Base-by-base conservation (phyloP, 306 rosid genomes). In the Sesbania bispinosa region DNA sequence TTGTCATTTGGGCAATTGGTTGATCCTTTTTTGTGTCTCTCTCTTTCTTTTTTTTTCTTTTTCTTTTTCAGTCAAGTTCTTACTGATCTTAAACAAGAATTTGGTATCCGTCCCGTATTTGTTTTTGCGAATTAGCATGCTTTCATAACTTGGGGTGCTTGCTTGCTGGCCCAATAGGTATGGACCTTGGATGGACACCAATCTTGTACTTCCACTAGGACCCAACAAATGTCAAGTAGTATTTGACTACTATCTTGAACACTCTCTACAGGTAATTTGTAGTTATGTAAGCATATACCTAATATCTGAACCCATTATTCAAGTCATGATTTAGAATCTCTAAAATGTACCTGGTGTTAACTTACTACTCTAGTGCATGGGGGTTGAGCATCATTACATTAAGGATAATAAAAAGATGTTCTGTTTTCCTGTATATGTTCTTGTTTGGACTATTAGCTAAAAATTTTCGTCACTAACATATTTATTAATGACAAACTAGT, bases 101-200 rank as follows among this genome's bases (percentile, higher is more conserved):
- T 50, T 15, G 14, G 26, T 19, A 62, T 29, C 18, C 11, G 0
- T 27, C 26, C 7, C 10, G 19, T 33, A 38, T 14, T 75, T 55
- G 16, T 76, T 79, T n/a, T 41, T 74, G 46, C 46, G 69, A 75
- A 45, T 23, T 18, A 27, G 63, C 43, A 7, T n/a, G 73, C 19
- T 10, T 24, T 54, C 14, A 61, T 54, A 36, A 62, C 32, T 77
- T 14, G 35, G 16, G 24, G 47, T 80, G 53, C 66, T 72, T 48
- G 27, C 27, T 63, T 71, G 69, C 48, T 2, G n/a, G n/a, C n/a
- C 19, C 71, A 14, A 39, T 69, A 90, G 98, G 79, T 93, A 93
- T 84, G 98, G 98, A 79, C 97, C 98, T 62, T 93, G 97, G 97
- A 90, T 90, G 98, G 98, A 90, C 72, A 90, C 94, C 62, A 93